Evolutionary conservation across 1,139 yeast genomes (phyloP).

Genomic region (Nakaseomyces delphensis): DNA sequence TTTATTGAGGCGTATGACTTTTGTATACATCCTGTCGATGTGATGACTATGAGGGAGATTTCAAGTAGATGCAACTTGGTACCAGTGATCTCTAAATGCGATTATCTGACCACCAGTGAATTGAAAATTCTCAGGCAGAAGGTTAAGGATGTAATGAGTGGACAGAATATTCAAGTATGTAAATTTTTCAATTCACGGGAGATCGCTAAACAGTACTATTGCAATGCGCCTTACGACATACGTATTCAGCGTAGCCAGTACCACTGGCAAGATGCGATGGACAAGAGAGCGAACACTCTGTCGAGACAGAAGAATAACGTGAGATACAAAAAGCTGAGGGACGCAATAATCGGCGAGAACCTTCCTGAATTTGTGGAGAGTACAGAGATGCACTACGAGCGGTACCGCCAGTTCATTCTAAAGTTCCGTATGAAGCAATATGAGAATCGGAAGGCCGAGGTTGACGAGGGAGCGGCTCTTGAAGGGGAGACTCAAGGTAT

Average conservation of each 20-base stretch:
- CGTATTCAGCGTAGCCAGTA: conserved; percentile 54
- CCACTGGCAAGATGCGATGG: conserved; percentile 37
- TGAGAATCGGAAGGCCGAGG: background rate
- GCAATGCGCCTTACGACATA: conserved; percentile 18
- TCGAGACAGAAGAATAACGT: background rate
- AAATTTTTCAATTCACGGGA: conserved; percentile 41
- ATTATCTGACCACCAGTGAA: conserved; percentile 44
- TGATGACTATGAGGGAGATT: conserved; percentile 59
- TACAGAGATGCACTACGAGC: conserved; percentile 2
- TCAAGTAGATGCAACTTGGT: conserved; percentile 59
- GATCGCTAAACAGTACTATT: conserved; percentile 27
- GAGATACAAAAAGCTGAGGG: background rate
- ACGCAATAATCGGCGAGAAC: conserved; percentile 1
- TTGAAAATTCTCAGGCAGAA: conserved; percentile 37
- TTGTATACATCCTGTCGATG: conserved; percentile 37
- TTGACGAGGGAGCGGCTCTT: background rate
- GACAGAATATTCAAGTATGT: conserved; percentile 49
- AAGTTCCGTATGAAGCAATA: conserved; percentile 3
- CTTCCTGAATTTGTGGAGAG: conserved; percentile 7
- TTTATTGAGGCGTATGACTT: conserved; percentile 50
- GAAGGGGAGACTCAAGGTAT: background rate
- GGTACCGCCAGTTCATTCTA: background rate
- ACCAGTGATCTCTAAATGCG: conserved; percentile 72
- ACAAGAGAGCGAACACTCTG: background rate
- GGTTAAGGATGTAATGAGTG: conserved; percentile 38